These are phyloP conservation scores for Pholiota molesta DNA, from an alignment of 768 basidiomycete genomes.

Conservation along the genomic window DNA sequence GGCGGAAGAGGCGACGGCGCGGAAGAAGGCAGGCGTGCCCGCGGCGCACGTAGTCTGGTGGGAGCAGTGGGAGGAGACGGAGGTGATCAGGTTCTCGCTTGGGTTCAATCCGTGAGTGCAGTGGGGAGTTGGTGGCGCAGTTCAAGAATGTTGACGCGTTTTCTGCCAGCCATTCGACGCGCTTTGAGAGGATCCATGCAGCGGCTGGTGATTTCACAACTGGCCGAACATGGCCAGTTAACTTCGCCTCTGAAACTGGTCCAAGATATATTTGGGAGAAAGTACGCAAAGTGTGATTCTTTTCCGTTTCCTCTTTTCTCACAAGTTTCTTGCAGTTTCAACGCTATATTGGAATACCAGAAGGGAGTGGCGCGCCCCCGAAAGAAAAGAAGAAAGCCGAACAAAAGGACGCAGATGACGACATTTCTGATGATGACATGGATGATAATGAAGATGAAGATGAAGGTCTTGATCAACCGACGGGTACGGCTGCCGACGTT, in stretches of 20 bases:
- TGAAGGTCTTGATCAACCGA: slow-evolving; percentile 20
- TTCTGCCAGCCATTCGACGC: slow-evolving; percentile 41
- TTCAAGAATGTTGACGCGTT: neutral
- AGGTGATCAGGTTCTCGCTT: slow-evolving; percentile 45
- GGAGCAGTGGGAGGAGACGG: slow-evolving; percentile 71
- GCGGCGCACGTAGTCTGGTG: slow-evolving; percentile 52
- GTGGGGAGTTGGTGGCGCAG: neutral
- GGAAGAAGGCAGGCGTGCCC: slow-evolving; percentile 20
- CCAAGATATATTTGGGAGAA: slow-evolving; percentile 63
- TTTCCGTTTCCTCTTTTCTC: slow-evolving; percentile 9
- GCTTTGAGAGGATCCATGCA: slow-evolving; percentile 58
- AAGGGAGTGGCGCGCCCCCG: slow-evolving; percentile 8
- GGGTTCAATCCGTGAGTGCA: slow-evolving; percentile 54
- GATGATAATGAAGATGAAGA: slow-evolving; percentile 37
- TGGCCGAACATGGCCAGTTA: slow-evolving; percentile 41
- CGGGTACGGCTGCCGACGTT: slow-evolving; percentile 1
- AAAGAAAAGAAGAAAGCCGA: slow-evolving; percentile 17
- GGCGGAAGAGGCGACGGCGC: slow-evolving; percentile 19
- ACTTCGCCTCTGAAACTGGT: slow-evolving; percentile 33
- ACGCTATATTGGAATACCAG: slow-evolving; percentile 56
- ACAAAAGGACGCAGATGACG: slow-evolving; percentile 11
- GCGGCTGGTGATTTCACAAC: slow-evolving; percentile 60
- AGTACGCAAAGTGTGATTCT: slow-evolving; percentile 38
- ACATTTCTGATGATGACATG: slow-evolving; percentile 31
- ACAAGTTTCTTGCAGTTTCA: slow-evolving; percentile 47